Conservation (phyloP, 441 rosid genomes). For the Arabidopsis lyrata region DNA sequence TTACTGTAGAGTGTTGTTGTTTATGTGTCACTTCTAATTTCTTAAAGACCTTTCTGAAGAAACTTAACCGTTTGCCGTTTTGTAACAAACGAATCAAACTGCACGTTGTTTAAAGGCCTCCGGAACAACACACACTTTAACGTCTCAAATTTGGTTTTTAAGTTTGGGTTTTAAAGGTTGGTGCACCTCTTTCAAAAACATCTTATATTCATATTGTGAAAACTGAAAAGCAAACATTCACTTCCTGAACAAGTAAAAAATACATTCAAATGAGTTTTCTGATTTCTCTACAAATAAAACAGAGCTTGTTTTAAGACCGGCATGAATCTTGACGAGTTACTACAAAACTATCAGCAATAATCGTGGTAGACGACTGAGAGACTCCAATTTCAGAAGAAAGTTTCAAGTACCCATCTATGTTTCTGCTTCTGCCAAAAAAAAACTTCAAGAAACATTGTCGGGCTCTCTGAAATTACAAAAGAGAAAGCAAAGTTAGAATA, state of each 20-base stretch:
- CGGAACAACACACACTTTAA: not conserved
- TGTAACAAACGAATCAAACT: slow-evolving; percentile 1
- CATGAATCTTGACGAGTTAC: slow-evolving; percentile 7
- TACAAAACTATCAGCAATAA: slow-evolving; percentile 1
- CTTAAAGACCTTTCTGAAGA: not conserved
- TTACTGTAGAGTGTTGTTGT: slow-evolving; percentile 3
- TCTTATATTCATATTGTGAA: not conserved
- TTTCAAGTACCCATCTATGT: not conserved
- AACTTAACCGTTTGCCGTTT: slow-evolving; percentile 27
- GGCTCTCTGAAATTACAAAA: slow-evolving; percentile 27
- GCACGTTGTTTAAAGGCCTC: slow-evolving; percentile 8
- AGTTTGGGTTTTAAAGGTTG: not conserved
- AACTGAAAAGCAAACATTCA: not conserved
- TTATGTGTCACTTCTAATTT: not conserved
- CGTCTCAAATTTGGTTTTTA: slow-evolving; percentile 7
- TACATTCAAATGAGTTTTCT: slow-evolving; percentile 21
- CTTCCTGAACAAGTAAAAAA: slow-evolving; percentile 1
- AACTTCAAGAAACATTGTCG: not conserved
- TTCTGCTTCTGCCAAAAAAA: slow-evolving; percentile 1
- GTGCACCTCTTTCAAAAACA: not conserved
- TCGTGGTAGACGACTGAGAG: slow-evolving; percentile 6
- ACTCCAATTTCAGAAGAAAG: not conserved
- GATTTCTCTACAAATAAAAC: not conserved
- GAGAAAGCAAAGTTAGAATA: slow-evolving; percentile 3
- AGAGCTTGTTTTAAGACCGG: slow-evolving; percentile 1